phyloP scores from a whole-genome alignment of 352 stramenopile genomes.

The Globisporangium parvum region DNA sequence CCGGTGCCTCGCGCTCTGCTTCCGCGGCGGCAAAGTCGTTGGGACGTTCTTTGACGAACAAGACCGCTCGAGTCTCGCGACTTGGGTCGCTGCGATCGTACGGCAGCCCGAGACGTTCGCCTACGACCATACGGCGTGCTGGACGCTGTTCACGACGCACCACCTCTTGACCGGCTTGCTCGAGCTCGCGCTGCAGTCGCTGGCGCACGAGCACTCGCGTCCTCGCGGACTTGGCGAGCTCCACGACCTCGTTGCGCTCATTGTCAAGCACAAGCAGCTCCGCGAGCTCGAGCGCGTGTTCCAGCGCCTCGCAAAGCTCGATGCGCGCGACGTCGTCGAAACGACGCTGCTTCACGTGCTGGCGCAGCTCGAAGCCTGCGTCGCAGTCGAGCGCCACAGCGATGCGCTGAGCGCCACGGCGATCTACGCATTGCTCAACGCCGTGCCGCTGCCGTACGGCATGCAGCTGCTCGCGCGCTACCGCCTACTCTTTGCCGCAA shows the following conservation, averaged over 20 bases:
- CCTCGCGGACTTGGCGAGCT: conserved; percentile 32
- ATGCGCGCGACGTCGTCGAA: conserved; percentile 18
- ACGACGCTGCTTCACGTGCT: conserved; percentile 43
- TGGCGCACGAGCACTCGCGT: conserved; percentile 14
- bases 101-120: conserved; percentile 32
- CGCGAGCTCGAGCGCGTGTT: conserved; percentile 36
- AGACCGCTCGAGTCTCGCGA: conserved; percentile 15
- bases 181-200: conserved; percentile 41
- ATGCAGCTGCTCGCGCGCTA: conserved; percentile 57
- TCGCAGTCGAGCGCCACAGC: conserved; percentile 26
- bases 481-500: conserved; percentile 56
- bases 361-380: conserved; percentile 34
- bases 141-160: conserved; percentile 50
- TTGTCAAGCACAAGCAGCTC: conserved; percentile 39
- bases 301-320: conserved; percentile 20
- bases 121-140: conserved; percentile 51
- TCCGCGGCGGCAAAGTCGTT: conserved; percentile 35
- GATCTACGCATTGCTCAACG: conserved; percentile 66
- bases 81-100: conserved; percentile 46
- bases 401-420: conserved; percentile 50
- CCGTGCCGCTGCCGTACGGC: conserved; percentile 40
- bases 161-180: conserved; percentile 37
- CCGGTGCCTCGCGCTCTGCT: conserved; percentile 58
- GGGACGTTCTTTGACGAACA: conserved; percentile 47
- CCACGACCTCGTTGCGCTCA: conserved; percentile 32